Evolutionary conservation across 1,284 basidiomycete genomes (phyloP).

Genomic region (Pseudozyma tsukubaensis): DNA sequence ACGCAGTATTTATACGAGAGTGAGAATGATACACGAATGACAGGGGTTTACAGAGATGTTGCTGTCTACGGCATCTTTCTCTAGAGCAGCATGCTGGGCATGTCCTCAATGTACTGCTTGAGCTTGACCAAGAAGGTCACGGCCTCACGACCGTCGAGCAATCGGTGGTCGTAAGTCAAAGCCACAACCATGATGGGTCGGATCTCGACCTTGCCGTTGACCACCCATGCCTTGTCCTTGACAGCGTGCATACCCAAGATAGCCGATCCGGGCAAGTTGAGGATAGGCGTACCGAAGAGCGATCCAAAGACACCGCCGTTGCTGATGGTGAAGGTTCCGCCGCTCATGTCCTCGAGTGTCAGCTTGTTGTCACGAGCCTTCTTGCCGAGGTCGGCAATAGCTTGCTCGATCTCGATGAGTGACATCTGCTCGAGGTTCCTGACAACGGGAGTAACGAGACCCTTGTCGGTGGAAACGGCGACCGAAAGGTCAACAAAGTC

Average conservation of each 20-base stretch:
- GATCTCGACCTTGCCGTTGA: conserved; percentile 77
- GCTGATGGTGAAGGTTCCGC: conserved; percentile 97
- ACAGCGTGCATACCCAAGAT: conserved; percentile 97
- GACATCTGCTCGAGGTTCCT: conserved; percentile 88
- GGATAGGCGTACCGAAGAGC: conserved; percentile 90
- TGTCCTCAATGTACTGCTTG: conserved; percentile 68
- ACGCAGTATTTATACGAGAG: not conserved
- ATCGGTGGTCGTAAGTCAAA: conserved; percentile 93
- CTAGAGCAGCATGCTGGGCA: conserved; percentile 65
- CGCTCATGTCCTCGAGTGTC: conserved; percentile 85
- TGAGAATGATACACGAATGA: conserved; percentile 1
- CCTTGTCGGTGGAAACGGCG: conserved; percentile 96
- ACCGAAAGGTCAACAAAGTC: conserved; percentile 79
- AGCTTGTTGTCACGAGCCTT: conserved; percentile 97
- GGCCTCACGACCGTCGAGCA: conserved; percentile 95
- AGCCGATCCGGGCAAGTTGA: conserved; percentile 94
- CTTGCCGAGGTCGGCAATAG: conserved; percentile 87
- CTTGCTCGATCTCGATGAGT: conserved; percentile 91
- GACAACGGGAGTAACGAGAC: conserved; percentile 94
- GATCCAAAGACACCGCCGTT: conserved; percentile 99
- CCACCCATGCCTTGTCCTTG: conserved; percentile 92
- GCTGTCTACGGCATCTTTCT: not conserved
- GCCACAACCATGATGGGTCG: conserved; percentile 89
- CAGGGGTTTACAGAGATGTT: not conserved
- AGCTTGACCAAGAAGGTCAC: conserved; percentile 93